Base-by-base conservation (phyloP, 2,329 filamentous ascomycete species). In the Fusarium tupiense region DNA sequence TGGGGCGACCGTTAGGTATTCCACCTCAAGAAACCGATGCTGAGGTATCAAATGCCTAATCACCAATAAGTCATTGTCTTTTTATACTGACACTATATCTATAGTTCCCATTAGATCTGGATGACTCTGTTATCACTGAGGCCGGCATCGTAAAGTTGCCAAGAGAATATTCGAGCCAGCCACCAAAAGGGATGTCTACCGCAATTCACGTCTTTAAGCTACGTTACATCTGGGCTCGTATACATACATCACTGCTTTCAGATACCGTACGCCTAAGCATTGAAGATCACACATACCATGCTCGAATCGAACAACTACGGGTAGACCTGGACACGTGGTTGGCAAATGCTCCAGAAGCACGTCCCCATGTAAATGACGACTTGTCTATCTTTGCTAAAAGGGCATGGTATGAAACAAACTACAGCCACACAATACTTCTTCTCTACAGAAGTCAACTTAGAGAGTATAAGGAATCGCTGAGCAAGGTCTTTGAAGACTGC, bases 41-140 rank as follows among this genome's bases (percentile, higher is more conserved):
- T 6, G 24, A 47, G 44, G 44, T 47, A 29, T 10, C 3, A 20
- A 3, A 29, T 20, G 3, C 12, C 12, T 4, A 20, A 6, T 14
- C 0, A 11, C 13, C 6, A 22, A 29, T 37, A 35, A 0, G 6
- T 1, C 33, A 16, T 35, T 35, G 3, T 35, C 14, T 3, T 14
- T 35, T 35, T 14, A 35, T 35, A 8, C 35, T 37, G 35, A 37
- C 10, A 19, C 14, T 35, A 0, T 3, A 35, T 35, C 14, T 37
- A 5, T 19, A 47, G 44, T 47, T 47, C 24, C 44, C 24, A 19
- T 47, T 19, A 14, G 24, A 47, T 20, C 12, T 47, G 8, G 44
- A 47, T 22, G 24, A 47, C 24, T 29, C 24, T 29, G 12, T 19
- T 29, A 29, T 47, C 3, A 29, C 44, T 6, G 19, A 20, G 3